A percentile compares a stretch with the other conserved stretches of the same genome.
These are phyloP conservation scores for Sutorius eximius DNA, from an alignment of 1,284 basidiomycete genomes.

Conservation along the genomic window DNA sequence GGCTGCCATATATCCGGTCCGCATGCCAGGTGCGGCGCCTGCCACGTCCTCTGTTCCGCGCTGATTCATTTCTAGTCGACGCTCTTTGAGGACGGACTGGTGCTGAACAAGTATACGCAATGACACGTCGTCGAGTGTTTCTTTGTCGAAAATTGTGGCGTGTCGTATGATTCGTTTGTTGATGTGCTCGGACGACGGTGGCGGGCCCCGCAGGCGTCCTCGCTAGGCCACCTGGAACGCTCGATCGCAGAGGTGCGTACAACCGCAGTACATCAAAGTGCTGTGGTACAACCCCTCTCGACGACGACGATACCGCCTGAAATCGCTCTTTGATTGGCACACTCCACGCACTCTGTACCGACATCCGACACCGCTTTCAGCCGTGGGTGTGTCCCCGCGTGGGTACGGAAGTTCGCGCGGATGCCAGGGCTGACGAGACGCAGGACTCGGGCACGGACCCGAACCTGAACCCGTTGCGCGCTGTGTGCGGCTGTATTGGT, in stretches of 20 bases:
- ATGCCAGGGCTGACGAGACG: too few relatives aligned
- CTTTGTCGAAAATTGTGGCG: constrained; percentile 61
- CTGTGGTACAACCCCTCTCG: constrained; percentile 69
- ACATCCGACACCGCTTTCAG: constrained; percentile 38
- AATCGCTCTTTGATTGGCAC: constrained; percentile 65
- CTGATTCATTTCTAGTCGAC: constrained; percentile 46
- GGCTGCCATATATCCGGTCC: constrained; percentile 60
- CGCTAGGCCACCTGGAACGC: constrained; percentile 51
- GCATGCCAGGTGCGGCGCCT: constrained; percentile 56
- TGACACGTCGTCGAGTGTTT: constrained; percentile 65
- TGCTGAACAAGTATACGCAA: constrained; percentile 52
- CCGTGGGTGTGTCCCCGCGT: constrained; percentile 32
- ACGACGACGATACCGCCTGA: constrained; percentile 62
- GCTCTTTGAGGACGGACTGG: constrained; percentile 55
- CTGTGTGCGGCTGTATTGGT: constrained; percentile 49
- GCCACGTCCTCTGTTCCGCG: constrained; percentile 5
- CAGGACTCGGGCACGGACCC: too few relatives aligned
- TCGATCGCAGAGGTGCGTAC: constrained; percentile 52
- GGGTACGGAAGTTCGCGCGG: background rate
- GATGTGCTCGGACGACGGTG: constrained; percentile 41
- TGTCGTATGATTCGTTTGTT: constrained; percentile 48
- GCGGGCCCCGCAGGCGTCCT: constrained; percentile 34
- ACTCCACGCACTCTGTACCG: constrained; percentile 49
- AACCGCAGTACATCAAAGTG: constrained; percentile 51
- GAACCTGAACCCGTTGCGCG: too few relatives aligned